Conservation (phyloP, 192 early-diverging fungal species). For the Entomortierella lignicola region DNA sequence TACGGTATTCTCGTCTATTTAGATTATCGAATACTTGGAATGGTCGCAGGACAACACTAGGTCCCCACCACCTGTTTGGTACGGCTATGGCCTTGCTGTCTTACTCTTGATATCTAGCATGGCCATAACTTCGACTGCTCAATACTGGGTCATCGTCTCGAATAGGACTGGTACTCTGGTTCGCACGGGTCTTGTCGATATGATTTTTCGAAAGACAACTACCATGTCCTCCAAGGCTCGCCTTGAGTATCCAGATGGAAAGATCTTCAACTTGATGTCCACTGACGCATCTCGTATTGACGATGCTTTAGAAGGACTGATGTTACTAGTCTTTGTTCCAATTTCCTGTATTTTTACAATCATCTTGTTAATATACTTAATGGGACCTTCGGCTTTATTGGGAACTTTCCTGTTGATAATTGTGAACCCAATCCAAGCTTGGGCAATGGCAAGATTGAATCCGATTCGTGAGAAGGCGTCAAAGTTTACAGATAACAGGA, state of each 20-base stretch:
- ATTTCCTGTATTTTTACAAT: slow-evolving; percentile 72
- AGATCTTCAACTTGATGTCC: slow-evolving; percentile 61
- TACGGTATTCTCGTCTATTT: too few species aligned
- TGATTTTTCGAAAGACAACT: slow-evolving; percentile 37
- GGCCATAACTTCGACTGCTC: not conserved
- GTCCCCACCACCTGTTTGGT: slow-evolving; percentile 19
- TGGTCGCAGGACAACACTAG: slow-evolving; percentile 9
- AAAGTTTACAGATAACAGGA: slow-evolving; percentile 62
- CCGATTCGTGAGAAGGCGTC: slow-evolving; percentile 70
- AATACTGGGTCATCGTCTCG: slow-evolving; percentile 3
- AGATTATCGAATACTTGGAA: slow-evolving; percentile 37
- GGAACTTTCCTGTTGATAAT: slow-evolving; percentile 75
- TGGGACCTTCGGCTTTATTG: slow-evolving; percentile 83
- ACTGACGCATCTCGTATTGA: slow-evolving; percentile 45
- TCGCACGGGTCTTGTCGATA: slow-evolving; percentile 18
- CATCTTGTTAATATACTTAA: slow-evolving; percentile 72
- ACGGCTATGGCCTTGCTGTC: slow-evolving; percentile 24
- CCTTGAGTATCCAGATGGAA: slow-evolving; percentile 45
- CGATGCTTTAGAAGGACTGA: slow-evolving; percentile 2
- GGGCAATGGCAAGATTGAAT: slow-evolving; percentile 77
- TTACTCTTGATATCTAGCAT: slow-evolving; percentile 4
- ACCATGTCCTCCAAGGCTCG: slow-evolving; percentile 36
- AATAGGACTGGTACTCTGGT: not conserved
- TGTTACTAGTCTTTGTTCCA: slow-evolving; percentile 66
- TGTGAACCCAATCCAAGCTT: slow-evolving; percentile 58